Base-by-base conservation (phyloP, 2,329 filamentous ascomycete species). In the Scytalidium lignicola region DNA sequence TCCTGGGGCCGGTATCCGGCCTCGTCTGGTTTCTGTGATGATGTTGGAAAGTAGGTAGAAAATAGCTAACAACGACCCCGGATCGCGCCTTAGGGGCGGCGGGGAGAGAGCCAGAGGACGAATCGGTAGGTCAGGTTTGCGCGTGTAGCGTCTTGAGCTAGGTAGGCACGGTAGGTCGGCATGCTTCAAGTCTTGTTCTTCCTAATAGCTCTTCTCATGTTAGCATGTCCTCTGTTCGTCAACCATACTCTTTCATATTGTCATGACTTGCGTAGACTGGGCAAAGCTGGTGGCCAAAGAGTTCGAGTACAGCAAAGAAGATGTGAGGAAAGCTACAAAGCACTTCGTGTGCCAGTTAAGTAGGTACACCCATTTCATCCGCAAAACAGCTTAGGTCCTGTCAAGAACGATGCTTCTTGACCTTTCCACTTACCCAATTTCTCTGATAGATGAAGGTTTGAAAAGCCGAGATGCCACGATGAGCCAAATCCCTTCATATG, bases 401-500 rank as follows among this genome's bases (percentile, higher is more conserved):
- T 41, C 19, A 37, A 37, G n/a, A 17, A 37, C 6, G 5, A 5
- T 48, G 59, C 62, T 55, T 64, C 57, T 22, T 37, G 40, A 39
- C 41, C 26, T 32, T 22, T n/a, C n/a, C 32, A 29, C 29, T 32
- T 23, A n/a, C n/a, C 23, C 45, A 39, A 44, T 26, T 26, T 26
- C 41, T 10, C 13, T 18, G 29, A 18, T 59, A 90, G 86, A 86
- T 55, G 87, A 93, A 73, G 91, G 91, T 29, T 72, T 96, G 57
- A 71, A 80, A 51, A 82, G 83, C 60, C 81, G 90, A 55, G 85
- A 85, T 54, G 84, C 88, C 40, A 90, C 86, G 59, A 70, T 96
- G 72, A 90, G 86, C 71, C 92, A 96, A 73, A 96, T 96, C 63
- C 92, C 91, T 9, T 95, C 90, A 26, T 96, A 95, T 69, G 90